Percentiles rank a stretch among this genome's conserved stretches.
Conservation (phyloP, 129 eudicot genomes). For the Flaveria bidentis region DNA sequence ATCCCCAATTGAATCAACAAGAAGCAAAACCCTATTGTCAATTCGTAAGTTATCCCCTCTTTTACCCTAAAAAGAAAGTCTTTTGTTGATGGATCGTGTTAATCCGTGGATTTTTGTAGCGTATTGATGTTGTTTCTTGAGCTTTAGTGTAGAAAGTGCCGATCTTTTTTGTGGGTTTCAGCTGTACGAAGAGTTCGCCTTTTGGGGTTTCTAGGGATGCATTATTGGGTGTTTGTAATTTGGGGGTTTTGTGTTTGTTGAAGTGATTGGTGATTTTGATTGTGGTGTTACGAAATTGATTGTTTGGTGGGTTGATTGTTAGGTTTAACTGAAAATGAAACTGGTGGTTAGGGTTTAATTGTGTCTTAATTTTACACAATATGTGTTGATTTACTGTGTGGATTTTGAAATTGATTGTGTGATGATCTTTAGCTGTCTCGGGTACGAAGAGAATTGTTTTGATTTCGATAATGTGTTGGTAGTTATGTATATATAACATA, state of each 20-base stretch:
- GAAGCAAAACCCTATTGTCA: slow-evolving; percentile 27
- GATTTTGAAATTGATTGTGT: slow-evolving; percentile 6
- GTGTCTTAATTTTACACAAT: neutral
- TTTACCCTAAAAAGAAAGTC: neutral
- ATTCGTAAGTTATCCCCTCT: slow-evolving; percentile 25
- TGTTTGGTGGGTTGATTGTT: slow-evolving; percentile 18
- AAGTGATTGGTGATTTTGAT: slow-evolving; percentile 20
- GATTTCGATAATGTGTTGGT: neutral
- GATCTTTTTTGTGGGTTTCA: slow-evolving; percentile 21
- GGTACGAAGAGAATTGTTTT: neutral
- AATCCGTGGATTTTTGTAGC: slow-evolving; percentile 16
- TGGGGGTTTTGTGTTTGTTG: slow-evolving; percentile 27
- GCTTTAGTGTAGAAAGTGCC: slow-evolving; percentile 8
- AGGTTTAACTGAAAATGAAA: slow-evolving; percentile 8
- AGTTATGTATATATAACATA: neutral
- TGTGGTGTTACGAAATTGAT: slow-evolving; percentile 14
- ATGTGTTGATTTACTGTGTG: neutral
- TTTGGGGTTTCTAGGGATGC: slow-evolving; percentile 15
- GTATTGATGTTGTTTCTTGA: neutral
- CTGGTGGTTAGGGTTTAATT: slow-evolving; percentile 19
- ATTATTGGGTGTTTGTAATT: slow-evolving; percentile 16
- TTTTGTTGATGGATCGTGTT: slow-evolving; percentile 14
- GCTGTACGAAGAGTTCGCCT: slow-evolving; percentile 23
- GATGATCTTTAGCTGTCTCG: slow-evolving; percentile 14
- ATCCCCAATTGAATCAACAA: slow-evolving; percentile 22